These are phyloP conservation scores for Aspergillus tanneri DNA, from an alignment of 2,329 filamentous ascomycete genomes.

Conservation along the genomic window DNA sequence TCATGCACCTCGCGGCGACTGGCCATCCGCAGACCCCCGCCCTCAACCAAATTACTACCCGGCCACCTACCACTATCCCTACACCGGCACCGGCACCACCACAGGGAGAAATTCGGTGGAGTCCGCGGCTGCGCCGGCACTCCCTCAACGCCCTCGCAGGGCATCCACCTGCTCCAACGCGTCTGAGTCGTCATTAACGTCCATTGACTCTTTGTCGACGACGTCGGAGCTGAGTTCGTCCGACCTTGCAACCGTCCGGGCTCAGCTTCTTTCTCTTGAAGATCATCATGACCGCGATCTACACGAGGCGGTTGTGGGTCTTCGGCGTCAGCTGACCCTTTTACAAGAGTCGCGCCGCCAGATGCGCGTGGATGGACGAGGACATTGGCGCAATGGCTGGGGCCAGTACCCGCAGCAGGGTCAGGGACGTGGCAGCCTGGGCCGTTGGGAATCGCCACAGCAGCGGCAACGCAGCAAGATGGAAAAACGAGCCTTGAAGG, in stretches of 20 bases:
- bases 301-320: constrained; percentile 36
- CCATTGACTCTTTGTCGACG: constrained; percentile 39
- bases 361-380: constrained; percentile 23
- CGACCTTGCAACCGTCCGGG: constrained; percentile 37
- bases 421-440: constrained; percentile 28
- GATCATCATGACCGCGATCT: constrained; percentile 38
- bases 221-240: constrained; percentile 37
- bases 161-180: constrained; percentile 30
- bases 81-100: constrained; percentile 6
- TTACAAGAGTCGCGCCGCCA: constrained; percentile 37
- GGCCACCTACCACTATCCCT: constrained; percentile 15
- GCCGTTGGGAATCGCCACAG: constrained; percentile 39
- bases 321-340: constrained; percentile 35
- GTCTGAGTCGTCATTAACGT: constrained; percentile 37
- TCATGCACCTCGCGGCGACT: constrained; percentile 14
- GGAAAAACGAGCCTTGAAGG: constrained; percentile 35
- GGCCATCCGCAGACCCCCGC: constrained; percentile 15
- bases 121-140: constrained; percentile 2
- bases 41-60: not conserved
- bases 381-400: constrained; percentile 24
- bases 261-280: constrained; percentile 35
- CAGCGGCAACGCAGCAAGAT: constrained; percentile 31
- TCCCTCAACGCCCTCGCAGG: constrained; percentile 25
- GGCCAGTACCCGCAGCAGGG: constrained; percentile 12
- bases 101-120: not conserved